Percentiles rank a stretch among this genome's conserved stretches.
Conservation (phyloP, 345 rosid species). For the Linum trigynum region DNA sequence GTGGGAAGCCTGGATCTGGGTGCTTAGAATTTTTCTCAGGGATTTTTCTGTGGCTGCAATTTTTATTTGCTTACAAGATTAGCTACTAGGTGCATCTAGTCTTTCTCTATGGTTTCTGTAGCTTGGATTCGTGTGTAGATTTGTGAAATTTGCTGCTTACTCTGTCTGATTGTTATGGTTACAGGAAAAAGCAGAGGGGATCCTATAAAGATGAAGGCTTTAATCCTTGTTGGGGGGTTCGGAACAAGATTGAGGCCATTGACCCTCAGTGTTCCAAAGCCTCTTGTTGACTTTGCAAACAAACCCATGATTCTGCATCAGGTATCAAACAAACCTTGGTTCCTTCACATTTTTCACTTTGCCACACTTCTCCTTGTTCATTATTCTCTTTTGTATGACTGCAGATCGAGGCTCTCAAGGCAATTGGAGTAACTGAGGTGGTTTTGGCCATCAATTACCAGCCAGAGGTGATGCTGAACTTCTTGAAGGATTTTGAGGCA, state of each 20-base stretch:
- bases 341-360: not conserved
- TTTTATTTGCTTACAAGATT: not conserved
- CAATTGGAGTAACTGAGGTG: slow-evolving; percentile 89
- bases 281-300: slow-evolving; percentile 95
- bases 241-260: slow-evolving; percentile 96
- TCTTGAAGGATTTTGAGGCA: slow-evolving; percentile 81
- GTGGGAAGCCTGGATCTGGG: no score
- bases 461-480: slow-evolving; percentile 95
- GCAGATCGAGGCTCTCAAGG: slow-evolving; percentile 96
- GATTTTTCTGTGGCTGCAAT: no score
- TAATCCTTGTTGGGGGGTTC: slow-evolving; percentile 97
- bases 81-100: not conserved
- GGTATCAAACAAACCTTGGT: slow-evolving; percentile 30
- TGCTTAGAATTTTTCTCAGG: no score
- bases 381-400: slow-evolving; percentile 3
- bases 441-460: slow-evolving; percentile 96
- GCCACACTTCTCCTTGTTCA: not conserved
- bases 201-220: slow-evolving; percentile 71
- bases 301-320: slow-evolving; percentile 99
- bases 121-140: no score
- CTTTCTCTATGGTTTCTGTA: not conserved
- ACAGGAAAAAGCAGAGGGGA: slow-evolving; percentile 30
- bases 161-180: not conserved
- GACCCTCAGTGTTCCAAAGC: slow-evolving; percentile 96
- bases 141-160: not conserved